Evolutionary conservation across 441 rosid species (phyloP).

Genomic region (Omphalea diandra): DNA sequence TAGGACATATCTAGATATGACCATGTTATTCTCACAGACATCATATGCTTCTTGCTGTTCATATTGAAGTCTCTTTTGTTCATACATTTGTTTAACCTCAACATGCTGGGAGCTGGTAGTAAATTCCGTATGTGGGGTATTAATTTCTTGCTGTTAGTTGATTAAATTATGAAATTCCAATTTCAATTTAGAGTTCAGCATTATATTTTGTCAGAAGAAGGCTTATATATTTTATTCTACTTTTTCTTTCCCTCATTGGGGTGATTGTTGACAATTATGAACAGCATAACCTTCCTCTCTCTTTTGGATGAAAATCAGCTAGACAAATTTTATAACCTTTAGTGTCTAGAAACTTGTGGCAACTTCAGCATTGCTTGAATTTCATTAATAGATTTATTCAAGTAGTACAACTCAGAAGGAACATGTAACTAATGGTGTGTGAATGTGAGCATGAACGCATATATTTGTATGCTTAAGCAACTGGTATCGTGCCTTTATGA

Average conservation of each 20-base stretch:
- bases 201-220: background rate
- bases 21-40: slow-evolving; percentile 6
- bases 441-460: background rate
- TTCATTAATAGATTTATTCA: background rate
- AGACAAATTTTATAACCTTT: background rate
- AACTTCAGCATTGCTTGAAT: background rate
- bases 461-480: background rate
- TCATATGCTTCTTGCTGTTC: background rate
- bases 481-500: background rate
- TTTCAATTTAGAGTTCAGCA: background rate
- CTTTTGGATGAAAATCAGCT: background rate
- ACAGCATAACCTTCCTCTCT: too few species aligned
- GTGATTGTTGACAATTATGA: too few species aligned
- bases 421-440: background rate
- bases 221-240: background rate
- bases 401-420: background rate
- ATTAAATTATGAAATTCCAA: background rate
- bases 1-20: background rate
- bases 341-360: background rate
- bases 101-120: background rate
- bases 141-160: background rate
- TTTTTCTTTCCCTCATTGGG: too few species aligned
- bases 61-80: background rate
- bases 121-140: background rate
- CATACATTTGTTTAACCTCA: background rate